Percentiles rank a stretch among this genome's conserved stretches.
Evolutionary conservation across 2,329 filamentous ascomycete species (phyloP).

Genomic region (Orbilia quercus): DNA sequence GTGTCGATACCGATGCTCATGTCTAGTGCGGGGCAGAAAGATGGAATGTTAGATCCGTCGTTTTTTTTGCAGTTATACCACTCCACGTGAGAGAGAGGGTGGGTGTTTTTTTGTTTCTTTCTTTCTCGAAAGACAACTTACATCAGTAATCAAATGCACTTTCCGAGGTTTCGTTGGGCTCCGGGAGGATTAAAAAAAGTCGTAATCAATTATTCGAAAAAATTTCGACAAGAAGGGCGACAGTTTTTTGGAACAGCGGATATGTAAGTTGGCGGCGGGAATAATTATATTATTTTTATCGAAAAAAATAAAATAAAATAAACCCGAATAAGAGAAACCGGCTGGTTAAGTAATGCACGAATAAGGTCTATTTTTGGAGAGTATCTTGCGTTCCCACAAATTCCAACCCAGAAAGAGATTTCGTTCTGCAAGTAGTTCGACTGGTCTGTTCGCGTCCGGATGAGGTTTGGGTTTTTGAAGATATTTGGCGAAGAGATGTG

Average conservation of each 20-base stretch:
- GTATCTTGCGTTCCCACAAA: constrained; percentile 23
- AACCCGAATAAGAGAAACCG: too few species aligned
- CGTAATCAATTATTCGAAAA: constrained; percentile 10
- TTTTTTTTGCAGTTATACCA: neutral
- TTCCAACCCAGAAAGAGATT: constrained; percentile 20
- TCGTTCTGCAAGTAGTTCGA: constrained; percentile 1
- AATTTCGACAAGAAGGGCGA: neutral
- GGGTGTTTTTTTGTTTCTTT: neutral
- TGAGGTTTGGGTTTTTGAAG: constrained; percentile 1
- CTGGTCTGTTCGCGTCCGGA: constrained; percentile 31
- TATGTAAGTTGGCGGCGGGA: neutral
- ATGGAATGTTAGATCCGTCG: neutral
- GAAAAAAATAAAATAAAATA: neutral
- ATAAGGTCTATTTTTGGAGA: constrained; percentile 17
- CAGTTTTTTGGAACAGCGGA: neutral
- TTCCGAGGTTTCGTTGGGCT: neutral
- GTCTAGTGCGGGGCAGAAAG: neutral
- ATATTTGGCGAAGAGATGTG: constrained; percentile 15
- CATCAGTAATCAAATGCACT: constrained; percentile 25
- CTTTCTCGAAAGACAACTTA: constrained; percentile 29
- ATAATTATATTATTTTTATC: neutral
- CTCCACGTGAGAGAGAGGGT: neutral
- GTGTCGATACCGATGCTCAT: constrained; percentile 45
- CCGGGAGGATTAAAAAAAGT: constrained; percentile 6
- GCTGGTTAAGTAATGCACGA: neutral